Conservation (phyloP, 352 stramenopile genomes). For the Pythium phragmiticola region DNA sequence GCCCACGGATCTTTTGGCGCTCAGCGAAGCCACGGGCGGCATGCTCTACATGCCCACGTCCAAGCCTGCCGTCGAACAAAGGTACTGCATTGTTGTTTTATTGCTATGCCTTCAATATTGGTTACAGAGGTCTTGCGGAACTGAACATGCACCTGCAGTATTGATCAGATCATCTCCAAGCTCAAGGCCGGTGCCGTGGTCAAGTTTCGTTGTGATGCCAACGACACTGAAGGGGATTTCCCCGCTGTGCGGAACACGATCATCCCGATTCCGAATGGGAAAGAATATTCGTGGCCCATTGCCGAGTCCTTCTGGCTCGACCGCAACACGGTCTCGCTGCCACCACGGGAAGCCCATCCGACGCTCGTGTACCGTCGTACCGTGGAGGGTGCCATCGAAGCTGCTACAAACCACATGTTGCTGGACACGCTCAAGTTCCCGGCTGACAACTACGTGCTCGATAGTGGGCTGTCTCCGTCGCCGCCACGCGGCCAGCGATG, state of each 20-base stretch:
- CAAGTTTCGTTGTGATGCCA: conserved; percentile 72
- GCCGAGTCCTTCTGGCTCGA: conserved; percentile 86
- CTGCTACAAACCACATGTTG: conserved; percentile 84
- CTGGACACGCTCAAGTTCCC: conserved; percentile 88
- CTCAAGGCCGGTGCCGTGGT: conserved; percentile 81
- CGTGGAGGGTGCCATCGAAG: conserved; percentile 78
- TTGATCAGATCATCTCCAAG: conserved; percentile 82
- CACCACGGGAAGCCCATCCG: conserved; percentile 72
- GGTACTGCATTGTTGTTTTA: conserved; percentile 14
- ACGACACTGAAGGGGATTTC: conserved; percentile 50
- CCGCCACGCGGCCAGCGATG: conserved; percentile 76
- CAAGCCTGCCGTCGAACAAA: conserved; percentile 74
- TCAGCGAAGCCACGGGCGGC: conserved; percentile 82
- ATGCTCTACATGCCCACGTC: conserved; percentile 84
- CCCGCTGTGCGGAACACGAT: conserved; percentile 63
- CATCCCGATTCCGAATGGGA: conserved; percentile 63
- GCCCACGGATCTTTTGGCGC: conserved; percentile 77
- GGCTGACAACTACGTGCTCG: conserved; percentile 71
- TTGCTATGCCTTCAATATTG: not conserved
- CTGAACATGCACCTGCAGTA: conserved; percentile 34
- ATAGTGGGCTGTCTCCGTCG: conserved; percentile 51
- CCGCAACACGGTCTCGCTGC: conserved; percentile 71
- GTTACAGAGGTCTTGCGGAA: not conserved
- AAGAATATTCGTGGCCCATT: conserved; percentile 83
- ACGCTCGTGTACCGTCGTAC: conserved; percentile 66